Conservation (phyloP, 345 rosid genomes). For the Syzygium grande region DNA sequence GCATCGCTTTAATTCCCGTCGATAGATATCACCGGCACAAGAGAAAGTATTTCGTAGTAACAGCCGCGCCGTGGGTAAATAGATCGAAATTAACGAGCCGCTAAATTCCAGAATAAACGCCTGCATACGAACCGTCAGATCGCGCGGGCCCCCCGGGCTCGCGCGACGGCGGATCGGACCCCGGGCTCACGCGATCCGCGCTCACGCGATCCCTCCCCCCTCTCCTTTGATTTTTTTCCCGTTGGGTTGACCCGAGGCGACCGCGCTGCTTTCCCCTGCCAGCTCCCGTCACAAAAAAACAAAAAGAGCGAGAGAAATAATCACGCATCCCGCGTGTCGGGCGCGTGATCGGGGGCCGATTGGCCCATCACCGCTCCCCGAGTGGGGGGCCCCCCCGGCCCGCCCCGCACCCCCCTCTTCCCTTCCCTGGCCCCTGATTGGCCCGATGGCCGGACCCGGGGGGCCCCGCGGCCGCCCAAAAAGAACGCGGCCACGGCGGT, state of each 20-base stretch:
- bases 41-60: neutral
- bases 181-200: neutral
- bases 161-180: too few species aligned
- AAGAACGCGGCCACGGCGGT: neutral
- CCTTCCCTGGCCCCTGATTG: neutral
- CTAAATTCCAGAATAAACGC: neutral
- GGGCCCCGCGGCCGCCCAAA: constrained; percentile 22
- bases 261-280: neutral
- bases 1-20: neutral
- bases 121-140: neutral
- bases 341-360: too few species aligned
- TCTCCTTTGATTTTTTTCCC: too few species aligned
- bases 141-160: too few species aligned
- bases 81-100: neutral
- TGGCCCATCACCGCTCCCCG: neutral
- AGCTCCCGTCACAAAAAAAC: too few species aligned
- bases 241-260: neutral
- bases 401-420: neutral
- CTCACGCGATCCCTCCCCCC: neutral
- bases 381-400: too few species aligned
- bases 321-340: neutral
- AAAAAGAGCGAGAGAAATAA: too few species aligned
- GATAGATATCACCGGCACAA: accelerated
- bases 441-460: neutral
- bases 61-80: too few species aligned